A percentile compares a stretch with the other conserved stretches of the same genome.
Evolutionary conservation across 495 filamentous ascomycete genomes (phyloP).

Genomic region (Aspergillus avenaceus): DNA sequence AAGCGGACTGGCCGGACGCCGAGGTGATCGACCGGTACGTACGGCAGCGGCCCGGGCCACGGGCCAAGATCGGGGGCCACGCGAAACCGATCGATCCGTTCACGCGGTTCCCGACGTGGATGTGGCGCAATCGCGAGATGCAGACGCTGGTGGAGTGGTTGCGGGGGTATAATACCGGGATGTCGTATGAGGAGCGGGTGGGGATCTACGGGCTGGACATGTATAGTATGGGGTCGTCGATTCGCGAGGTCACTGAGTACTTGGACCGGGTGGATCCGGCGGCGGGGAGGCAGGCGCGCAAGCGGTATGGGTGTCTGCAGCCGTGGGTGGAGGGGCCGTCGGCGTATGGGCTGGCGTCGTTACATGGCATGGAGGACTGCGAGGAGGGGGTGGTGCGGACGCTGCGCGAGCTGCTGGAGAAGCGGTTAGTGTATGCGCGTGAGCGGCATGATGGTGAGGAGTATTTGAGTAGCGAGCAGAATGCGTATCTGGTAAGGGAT

Average conservation of each 20-base stretch:
- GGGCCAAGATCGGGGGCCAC: slow-evolving; percentile 26
- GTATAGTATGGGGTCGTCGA: slow-evolving; percentile 51
- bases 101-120: slow-evolving; percentile 56
- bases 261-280: slow-evolving; percentile 45
- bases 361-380: slow-evolving; percentile 44
- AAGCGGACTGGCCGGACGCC: slow-evolving; percentile 59
- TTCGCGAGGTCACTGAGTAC: slow-evolving; percentile 49
- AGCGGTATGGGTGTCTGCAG: slow-evolving; percentile 44
- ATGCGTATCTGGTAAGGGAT: slow-evolving; percentile 52
- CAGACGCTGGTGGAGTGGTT: slow-evolving; percentile 57
- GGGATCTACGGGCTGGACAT: slow-evolving; percentile 55
- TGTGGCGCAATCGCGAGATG: slow-evolving; percentile 58
- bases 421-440: slow-evolving; percentile 41
- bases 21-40: slow-evolving; percentile 56
- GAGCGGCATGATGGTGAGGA: slow-evolving; percentile 41
- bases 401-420: slow-evolving; percentile 39
- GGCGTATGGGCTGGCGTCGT: slow-evolving; percentile 45
- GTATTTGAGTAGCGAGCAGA: slow-evolving; percentile 52
- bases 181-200: slow-evolving; percentile 28
- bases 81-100: slow-evolving; percentile 38
- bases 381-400: slow-evolving; percentile 46
- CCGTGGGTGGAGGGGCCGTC: slow-evolving; percentile 52
- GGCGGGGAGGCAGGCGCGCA: slow-evolving; percentile 41
- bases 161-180: slow-evolving; percentile 36
- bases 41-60: slow-evolving; percentile 38